phyloP scores from a whole-genome alignment of 2,329 filamentous ascomycete species.

The Aureobasidium sp. region DNA sequence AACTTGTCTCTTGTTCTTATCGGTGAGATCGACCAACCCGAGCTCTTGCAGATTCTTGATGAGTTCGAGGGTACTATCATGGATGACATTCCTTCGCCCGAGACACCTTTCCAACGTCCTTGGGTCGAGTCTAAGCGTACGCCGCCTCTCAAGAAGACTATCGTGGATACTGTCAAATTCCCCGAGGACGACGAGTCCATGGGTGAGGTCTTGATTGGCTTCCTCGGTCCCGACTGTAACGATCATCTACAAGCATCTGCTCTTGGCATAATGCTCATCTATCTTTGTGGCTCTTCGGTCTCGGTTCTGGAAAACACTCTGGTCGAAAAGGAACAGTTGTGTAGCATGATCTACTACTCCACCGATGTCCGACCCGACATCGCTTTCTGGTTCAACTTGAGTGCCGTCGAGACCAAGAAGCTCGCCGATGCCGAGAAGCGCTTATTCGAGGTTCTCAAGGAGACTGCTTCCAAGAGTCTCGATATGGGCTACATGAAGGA shows the following conservation, averaged over 20 bases:
- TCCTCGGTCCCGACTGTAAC: constrained; percentile 76
- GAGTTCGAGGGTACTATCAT: constrained; percentile 82
- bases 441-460: constrained; percentile 72
- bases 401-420: constrained; percentile 78
- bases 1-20: constrained; percentile 87
- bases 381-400: constrained; percentile 78
- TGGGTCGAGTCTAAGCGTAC: constrained; percentile 86
- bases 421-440: constrained; percentile 76
- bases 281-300: constrained; percentile 87
- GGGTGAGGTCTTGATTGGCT: constrained; percentile 78
- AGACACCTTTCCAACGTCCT: constrained; percentile 71
- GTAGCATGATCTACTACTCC: constrained; percentile 74
- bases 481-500: constrained; percentile 88
- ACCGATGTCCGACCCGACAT: constrained; percentile 73
- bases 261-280: constrained; percentile 70
- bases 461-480: constrained; percentile 69
- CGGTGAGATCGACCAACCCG: constrained; percentile 75
- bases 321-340: constrained; percentile 87
- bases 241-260: constrained; percentile 55
- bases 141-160: constrained; percentile 61
- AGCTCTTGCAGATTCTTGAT: constrained; percentile 74
- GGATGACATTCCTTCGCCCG: constrained; percentile 66
- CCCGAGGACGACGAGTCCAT: constrained; percentile 94
- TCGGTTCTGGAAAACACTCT: constrained; percentile 85
- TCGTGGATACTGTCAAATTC: constrained; percentile 75